Evolutionary conservation across 495 filamentous ascomycete genomes (phyloP), one percentile per base, ranked within the genome.

Genomic region (Penicillium dipodomyicola): DNA sequence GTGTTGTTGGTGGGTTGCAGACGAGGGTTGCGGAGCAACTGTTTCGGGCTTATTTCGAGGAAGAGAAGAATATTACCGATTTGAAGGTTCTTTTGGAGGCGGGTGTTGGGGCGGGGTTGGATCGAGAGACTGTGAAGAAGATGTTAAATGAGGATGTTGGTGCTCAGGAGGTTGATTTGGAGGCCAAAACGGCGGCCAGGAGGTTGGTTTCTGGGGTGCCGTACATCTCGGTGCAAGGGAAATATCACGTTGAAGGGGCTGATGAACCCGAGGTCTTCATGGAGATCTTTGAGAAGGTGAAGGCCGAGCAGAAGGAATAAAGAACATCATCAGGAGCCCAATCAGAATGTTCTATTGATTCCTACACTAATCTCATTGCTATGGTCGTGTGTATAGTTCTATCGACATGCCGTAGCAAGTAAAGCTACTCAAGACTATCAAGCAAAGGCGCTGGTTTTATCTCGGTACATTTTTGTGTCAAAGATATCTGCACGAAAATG

Each of bases 11-110:
- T 2, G 72, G 72, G 1, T 47, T 83, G 19, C 84, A 91, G 68
- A 86, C 82, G 6, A 75, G 77, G 19, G 80, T 91, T 22, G 80
- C 90, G 1, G 81, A 86, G 60, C 77, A 84, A 51, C 67, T 96
- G 7, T 92, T 95, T 71, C 75, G 72, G 20, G 77, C 80, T 6
- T 91, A 93, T 61, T 91, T 92, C 52, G 88, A 95, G 69, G 80
- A 87, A 14, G 86, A 87, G 63, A 78, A 82, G 63, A 90, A 95
- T 61, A 88, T 94, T 56, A 93, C 88, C 0, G 81, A 81, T 55
- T 73, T 74, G 30, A 80, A 75, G 5, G 77, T 85, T 15, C 69
- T 94, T 61, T 52, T 78, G 7, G 75, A 78, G n/a, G 83, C 85
- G 2, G 90, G 73, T 9, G 80, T 82, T 35, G 79, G 75, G 61